Evolutionary conservation across 441 rosid species (phyloP), one percentile per base, ranked within the genome.

Genomic region (Syzygium malaccense): DNA sequence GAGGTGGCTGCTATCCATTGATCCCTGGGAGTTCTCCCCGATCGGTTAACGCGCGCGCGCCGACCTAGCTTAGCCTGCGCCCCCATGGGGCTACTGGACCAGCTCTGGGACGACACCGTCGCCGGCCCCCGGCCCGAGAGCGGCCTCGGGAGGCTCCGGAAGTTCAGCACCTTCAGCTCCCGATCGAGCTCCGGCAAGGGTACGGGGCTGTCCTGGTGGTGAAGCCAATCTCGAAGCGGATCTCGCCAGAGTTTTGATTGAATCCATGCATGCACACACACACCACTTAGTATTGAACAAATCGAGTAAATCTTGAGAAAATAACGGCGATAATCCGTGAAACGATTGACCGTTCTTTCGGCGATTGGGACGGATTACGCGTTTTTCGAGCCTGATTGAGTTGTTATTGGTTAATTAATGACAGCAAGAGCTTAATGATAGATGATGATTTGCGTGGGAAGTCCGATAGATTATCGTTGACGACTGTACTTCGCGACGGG

Each of bases 61-160:
- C 23, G n/a, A 20, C 83, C 41, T 13, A 12, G 17, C 83, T 37
- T 71, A 23, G n/a, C 83, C n/a, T 41, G 83, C 51, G n/a, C 83
- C 17, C 49, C 86, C 80, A 98, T 98, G 99, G 93, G 98, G 49
- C 93, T 98, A 28, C 97, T 97, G 41, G 98, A 98, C 85, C 97
- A 96, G 91, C 93, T 98, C 23, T 98, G 99, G 99, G 99, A 98
- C 88, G 99, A 98, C 88, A 97, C 99, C 91, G 94, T 98, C 64
- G 99, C 99, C 86, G 99, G 99, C 51, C 99, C 99, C 5, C 93
- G 90, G 64, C 99, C 99, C 12, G 98, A 97, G 18, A 93, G 86
- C 92, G 99, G 99, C 90, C 99, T 96, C 90, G 98, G 98, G 90
- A 96, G 94, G 98, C 98, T 98, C 84, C 96, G 97, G 88, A 98